These are phyloP conservation scores for Huntiella savannae DNA, from an alignment of 2,329 filamentous ascomycete species.

Conservation along the genomic window DNA sequence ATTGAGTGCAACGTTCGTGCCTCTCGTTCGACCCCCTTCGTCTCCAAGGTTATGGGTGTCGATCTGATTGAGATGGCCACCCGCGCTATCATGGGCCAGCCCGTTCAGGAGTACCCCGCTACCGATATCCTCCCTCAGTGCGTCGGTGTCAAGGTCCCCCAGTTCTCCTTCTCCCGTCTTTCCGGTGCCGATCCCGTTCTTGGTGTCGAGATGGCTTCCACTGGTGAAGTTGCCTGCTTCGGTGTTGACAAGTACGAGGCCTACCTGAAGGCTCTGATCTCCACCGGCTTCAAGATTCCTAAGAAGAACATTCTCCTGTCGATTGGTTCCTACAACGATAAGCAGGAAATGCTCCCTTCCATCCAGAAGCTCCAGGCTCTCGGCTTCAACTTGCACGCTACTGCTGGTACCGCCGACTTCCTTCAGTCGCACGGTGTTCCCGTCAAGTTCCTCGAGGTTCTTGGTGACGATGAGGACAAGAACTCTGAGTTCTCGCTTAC, in stretches of 20 bases:
- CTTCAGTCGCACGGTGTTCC: conserved; percentile 79
- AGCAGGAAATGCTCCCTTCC: conserved; percentile 89
- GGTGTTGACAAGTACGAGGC: conserved; percentile 92
- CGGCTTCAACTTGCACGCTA: conserved; percentile 91
- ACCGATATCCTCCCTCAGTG: conserved; percentile 59
- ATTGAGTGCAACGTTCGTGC: conserved; percentile 98
- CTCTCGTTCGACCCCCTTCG: conserved; percentile 91
- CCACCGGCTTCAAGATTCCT: conserved; percentile 88
- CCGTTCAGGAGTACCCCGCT: conserved; percentile 65
- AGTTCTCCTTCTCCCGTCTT: conserved; percentile 96
- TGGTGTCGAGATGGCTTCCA: conserved; percentile 98
- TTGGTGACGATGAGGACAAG: conserved; percentile 63
- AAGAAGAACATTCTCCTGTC: conserved; percentile 91
- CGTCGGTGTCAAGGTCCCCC: conserved; percentile 92
- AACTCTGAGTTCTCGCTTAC: conserved; percentile 94
- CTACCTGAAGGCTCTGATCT: conserved; percentile 88
- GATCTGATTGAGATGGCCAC: conserved; percentile 98
- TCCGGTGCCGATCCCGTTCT: conserved; percentile 91
- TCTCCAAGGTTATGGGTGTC: conserved; percentile 95
- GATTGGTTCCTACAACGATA: conserved; percentile 94
- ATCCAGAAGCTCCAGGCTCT: conserved; percentile 75
- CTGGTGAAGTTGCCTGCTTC: conserved; percentile 93
- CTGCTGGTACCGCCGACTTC: conserved; percentile 91
- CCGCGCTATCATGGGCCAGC: conserved; percentile 79
- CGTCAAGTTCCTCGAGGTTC: conserved; percentile 82